Percentiles rank a stretch among this genome's conserved stretches.
Evolutionary conservation across 2,329 filamentous ascomycete genomes (phyloP).

Genomic region (Diplodia seriata): DNA sequence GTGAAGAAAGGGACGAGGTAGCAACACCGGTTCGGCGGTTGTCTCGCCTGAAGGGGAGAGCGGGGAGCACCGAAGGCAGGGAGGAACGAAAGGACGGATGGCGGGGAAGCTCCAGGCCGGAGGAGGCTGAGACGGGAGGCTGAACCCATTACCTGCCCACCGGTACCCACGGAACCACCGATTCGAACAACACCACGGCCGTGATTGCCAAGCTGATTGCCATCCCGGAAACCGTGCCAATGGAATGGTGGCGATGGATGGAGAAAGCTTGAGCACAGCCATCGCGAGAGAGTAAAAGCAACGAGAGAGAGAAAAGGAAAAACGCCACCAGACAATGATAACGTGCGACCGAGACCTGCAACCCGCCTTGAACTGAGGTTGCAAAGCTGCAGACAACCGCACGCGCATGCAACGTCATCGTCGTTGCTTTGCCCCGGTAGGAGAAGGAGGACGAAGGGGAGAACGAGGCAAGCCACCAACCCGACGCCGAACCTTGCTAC

Average conservation of each 20-base stretch:
- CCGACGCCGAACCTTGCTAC: not conserved
- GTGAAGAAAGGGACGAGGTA: not conserved
- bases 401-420: not conserved
- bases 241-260: not conserved
- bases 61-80: not conserved
- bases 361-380: not conserved
- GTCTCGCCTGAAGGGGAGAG: not conserved
- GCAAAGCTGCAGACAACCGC: not conserved
- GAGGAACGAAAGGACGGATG: not conserved
- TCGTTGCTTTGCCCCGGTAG: not conserved
- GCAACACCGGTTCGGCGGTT: not conserved
- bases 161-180: not conserved
- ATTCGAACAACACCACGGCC: not conserved
- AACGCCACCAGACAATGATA: not conserved
- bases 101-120: not conserved
- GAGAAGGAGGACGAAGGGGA: not conserved
- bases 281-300: not conserved
- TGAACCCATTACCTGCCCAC: conserved; percentile 1
- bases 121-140: conserved; percentile 5
- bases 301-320: not conserved
- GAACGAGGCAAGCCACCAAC: not conserved
- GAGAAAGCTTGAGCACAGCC: not conserved
- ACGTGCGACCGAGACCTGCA: not conserved
- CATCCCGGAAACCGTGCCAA: not conserved
- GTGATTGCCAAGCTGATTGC: not conserved